Evolutionary conservation across 2,329 filamentous ascomycete genomes (phyloP), one percentile per base, ranked within the genome.

Genomic region (Huntiella omanensis): DNA sequence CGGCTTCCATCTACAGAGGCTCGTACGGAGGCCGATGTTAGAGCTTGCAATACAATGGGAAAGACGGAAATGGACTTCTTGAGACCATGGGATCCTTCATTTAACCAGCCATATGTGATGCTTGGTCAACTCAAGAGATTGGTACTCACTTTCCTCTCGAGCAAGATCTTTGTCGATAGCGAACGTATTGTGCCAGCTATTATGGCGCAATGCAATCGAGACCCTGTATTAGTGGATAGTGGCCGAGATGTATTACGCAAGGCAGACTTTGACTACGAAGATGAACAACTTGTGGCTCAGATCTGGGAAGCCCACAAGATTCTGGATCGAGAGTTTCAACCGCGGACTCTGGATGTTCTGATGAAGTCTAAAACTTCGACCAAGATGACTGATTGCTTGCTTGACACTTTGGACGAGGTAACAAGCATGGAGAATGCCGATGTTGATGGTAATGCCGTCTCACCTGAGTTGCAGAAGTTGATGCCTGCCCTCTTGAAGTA

Each of bases 241-340:
- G 88, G 83, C 0, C 85, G 95, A 48, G 86, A 94, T 54, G 74
- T 92, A 42, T 62, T 96, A 52, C 98, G 95, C 61, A 71, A 87
- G 52, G 81, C 75, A 28, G 71, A 75, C 1, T 72, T 83, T 6
- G 76, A 82, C 6, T 64, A 95, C 19, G 88, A 96, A 58, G 71
- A 84, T 51, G 55, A 66, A 7, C 54, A 59, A 1, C 60, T 86
- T 2, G 68, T 93, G 3, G 63, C 71, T 47, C 66, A 70, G 12
- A 65, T 96, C 2, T 87, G 86, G 54, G 62, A 69, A 3, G 69
- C 86, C 1, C 92, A 94, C 57, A 76, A 79, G 38, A 73, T 70
- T n/a, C 66, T 78, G 0, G 77, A 77, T n/a, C 70, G 77, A 3
- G 71, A 81, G 1, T 73, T 94, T 38, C 77, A 84, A 51, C 82